Base-by-base conservation (phyloP, 495 filamentous ascomycete species). In the Pyronema omphalodes region DNA sequence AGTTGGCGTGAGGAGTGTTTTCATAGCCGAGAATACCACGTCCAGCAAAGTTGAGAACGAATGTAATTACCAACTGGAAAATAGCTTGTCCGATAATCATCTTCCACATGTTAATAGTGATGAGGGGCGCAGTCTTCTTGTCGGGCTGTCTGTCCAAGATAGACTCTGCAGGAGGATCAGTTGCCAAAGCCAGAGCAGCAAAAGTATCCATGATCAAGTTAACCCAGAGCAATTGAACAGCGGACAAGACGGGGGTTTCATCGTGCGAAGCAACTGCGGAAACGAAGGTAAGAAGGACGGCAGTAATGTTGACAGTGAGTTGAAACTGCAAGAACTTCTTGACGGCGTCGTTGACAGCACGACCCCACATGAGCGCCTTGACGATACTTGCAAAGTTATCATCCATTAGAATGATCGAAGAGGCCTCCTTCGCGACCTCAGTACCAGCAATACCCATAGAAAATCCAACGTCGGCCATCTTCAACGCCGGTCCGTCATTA, bases 131-230 rank as follows among this genome's bases (percentile, higher is more conserved):
- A 7, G 81, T 81, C 65, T 86, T 88, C 4, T 77, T 76, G 59
- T 88, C 82, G 0, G 87, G 87, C 55, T 77, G 74, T 15, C 86
- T 81, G 58, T 86, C 66, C 15, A 94, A 73, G 48, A 93, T 75
- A 36, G 71, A 73, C 8, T 74, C 70, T 6, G 80, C 76, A 3
- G 87, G 85, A 6, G 83, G 80, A 66, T 94, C 87, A 1, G 86
- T 93, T 12, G 87, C 86, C 34, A 93, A 71, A n/a, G 86, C 87
- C 49, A 93, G 77, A n/a, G 87, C 86, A 3, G 86, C 87, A 60
- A 93, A 86, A n/a, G 86, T 91, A 61, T 94, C 87, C 86, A 93
- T 91, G 64, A 93, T 91, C 43, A 93, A 69, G 65, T 94, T 93
- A 40, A 93, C 83, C 86, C 86, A 94, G 23, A 94, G 74, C 44